Base-by-base conservation (phyloP, 2,329 filamentous ascomycete species). In the Sporothrix inflata region DNA sequence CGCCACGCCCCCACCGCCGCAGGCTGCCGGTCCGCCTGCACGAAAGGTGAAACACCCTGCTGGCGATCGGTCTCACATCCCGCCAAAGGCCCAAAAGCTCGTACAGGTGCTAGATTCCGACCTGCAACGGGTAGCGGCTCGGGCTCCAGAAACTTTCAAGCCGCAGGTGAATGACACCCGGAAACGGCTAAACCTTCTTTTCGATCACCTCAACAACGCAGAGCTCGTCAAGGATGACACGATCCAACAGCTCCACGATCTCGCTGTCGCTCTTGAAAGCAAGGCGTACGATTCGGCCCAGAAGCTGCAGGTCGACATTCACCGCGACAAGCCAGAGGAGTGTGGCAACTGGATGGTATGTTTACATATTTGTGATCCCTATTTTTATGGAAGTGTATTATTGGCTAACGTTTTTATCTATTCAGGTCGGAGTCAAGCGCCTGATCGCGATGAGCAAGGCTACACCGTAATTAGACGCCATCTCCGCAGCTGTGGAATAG, bases 171-270 rank as follows among this genome's bases (percentile, higher is more conserved):
- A 94, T 77, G 96, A 98, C 80, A 96, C 94, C 1, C 93, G 97
- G 80, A 97, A 97, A 83, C 90, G 96, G 38, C 87, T 99, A 73
- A 93, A 92, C 77, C 90, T 98, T 67, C 85, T 99, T n/a, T 98
- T 98, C 80, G 95, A 99, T 79, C 94, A 98, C 81, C 86, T 99
- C 63, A 99, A 98, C 86, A 98, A 98, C 76, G 92, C 94, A 78
- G 94, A 98, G 78, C 85, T 98, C 53, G 85, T 98, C 71, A 92
- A 92, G 83, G 88, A 92, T 1, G 91, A 92, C 78, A 98, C 92
- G 0, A 88, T 94, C 67, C 85, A 88, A 74, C 85, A 90, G 79
- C 84, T 94, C 77, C 85, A 85, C 9, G 84, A 89, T 77, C 83
- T 94, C 40, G 87, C 92, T 9, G 83, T 88, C 74, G 89, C 91